Base-by-base conservation (phyloP, 2,329 filamentous ascomycete genomes). In the Hymenoscyphus albidus region DNA sequence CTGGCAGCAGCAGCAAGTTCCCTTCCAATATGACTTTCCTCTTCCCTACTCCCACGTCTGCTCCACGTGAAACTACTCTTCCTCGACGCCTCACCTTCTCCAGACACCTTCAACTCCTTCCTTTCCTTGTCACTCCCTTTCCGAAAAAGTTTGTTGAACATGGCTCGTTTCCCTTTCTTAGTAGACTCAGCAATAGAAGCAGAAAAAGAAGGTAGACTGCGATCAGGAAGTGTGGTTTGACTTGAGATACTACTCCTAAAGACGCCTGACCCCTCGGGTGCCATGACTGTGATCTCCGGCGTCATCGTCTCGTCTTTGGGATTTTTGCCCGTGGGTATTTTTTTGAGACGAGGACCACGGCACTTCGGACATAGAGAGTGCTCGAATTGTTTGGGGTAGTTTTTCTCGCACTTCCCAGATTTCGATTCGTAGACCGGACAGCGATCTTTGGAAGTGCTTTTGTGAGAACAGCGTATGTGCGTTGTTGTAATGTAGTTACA, bases 351-450 rank as follows among this genome's bases (percentile, higher is more conserved):
- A 51, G 44, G 44, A 18, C 56, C 56, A 38, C 58, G 22, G 38
- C 58, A 59, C 22, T 44, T 59, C 7, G 39, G 58, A 22, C 58
- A 59, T 18, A 38, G 38, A 9, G 58, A 59, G 32, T 59, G 39
- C 31, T 59, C 58, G 9, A 40, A 59, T 32, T 18, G 32, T 32
- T 38, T 38, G 7, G 12, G 27, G 39, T 32, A 14, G 22, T 59
- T 22, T 18, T 38, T 40, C 39, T 59, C 31, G 38, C 58, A 59
- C 35, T 40, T 40, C 58, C 32, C 16, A 13, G 38, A 38, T 39
- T 40, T 59, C 1, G 58, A 38, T n/a, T 39, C 31, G 39, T 59
- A 59, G 58, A 38, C 6, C 3, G 35, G 18, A 39, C 58, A 59
- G 38, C 35, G 58, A 31, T 27, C 31, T 32, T 2, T 59, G 9